Base-by-base conservation (phyloP, 805 yeast genomes). In the Millerozyma miso region DNA sequence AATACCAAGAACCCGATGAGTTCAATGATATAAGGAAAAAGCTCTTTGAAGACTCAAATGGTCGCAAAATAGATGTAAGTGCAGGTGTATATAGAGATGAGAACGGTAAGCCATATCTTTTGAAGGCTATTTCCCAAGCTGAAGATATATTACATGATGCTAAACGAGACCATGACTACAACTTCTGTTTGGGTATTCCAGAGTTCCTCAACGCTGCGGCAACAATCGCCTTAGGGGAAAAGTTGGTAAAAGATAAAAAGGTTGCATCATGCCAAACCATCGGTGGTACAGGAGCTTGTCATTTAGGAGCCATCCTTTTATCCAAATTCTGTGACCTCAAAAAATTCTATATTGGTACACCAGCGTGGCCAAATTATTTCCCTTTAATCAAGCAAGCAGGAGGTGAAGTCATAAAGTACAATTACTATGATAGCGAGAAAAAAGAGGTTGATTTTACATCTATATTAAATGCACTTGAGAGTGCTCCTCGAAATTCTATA, bases 1-100 rank as follows among this genome's bases (percentile, higher is more conserved):
- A 23, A 10, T 23, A 23, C 29, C 29, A 23, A 10, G 29, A 23
- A 10, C 29, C 29, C 10, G 29, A 23, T 23, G 29, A 23, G 10
- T 23, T 23, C 29, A 23, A 23, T 23, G 29, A 23, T 23, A 23
- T 23, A 6, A 23, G 29, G 10, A 23, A 23, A 10, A 23, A 23
- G 10, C 29, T 23, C 29, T 23, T 10, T 23, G 29, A 23, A 23
- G 29, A 23, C 29, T 23, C 29, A 23, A 23, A 23, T 23, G 29
- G 10, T 23, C 29, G 29, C 29, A 69, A 70, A 49, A 58, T 71
- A 20, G 75, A 71, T 45, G 67, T 71, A 16, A 57, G 69, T 26
- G 70, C 71, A 23, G 77, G 77, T 12, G 76, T 72, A n/a, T 71
- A 70, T 55, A 69, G 69, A 42, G 63, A 66, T 26, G 73, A 63